phyloP scores from a whole-genome alignment of 2,329 filamentous ascomycete species.

The Aureobasidium namibiae region DNA sequence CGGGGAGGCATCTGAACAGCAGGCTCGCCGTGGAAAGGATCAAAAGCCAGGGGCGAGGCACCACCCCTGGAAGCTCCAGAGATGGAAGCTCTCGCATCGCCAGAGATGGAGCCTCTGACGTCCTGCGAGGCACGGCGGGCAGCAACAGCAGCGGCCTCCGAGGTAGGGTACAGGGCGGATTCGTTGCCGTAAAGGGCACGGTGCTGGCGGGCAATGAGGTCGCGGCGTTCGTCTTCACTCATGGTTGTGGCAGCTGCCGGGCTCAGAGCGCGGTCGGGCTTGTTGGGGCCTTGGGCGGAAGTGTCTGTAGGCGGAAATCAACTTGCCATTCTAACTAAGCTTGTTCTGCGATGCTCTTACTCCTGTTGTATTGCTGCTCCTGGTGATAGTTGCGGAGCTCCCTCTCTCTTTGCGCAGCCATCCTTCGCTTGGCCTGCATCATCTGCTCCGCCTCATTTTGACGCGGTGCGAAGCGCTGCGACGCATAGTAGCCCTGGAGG shows the following conservation, averaged over 20 bases:
- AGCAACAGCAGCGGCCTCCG: conserved; percentile 58
- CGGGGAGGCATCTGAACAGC: conserved; percentile 44
- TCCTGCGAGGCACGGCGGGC: conserved; percentile 56
- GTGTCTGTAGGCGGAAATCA: conserved; percentile 48
- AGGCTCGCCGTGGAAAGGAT: conserved; percentile 54
- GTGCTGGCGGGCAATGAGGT: conserved; percentile 91
- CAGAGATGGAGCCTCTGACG: conserved; percentile 48
- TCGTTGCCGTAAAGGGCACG: conserved; percentile 82
- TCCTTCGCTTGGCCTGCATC: conserved; percentile 97
- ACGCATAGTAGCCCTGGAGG: conserved; percentile 88
- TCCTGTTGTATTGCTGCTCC: conserved; percentile 99
- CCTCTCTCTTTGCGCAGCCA: conserved; percentile 97
- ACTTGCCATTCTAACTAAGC: conserved; percentile 19
- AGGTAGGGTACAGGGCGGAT: conserved; percentile 59
- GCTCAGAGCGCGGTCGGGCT: conserved; percentile 73
- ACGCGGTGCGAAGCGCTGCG: conserved; percentile 81
- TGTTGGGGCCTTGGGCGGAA: conserved; percentile 57
- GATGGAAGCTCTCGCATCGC: not conserved
- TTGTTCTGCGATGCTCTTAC: conserved; percentile 57
- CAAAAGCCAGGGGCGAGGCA: conserved; percentile 72
- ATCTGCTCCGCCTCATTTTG: conserved; percentile 94
- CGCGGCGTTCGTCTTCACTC: conserved; percentile 93
- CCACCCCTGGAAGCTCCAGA: conserved; percentile 51
- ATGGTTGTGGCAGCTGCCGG: conserved; percentile 62
- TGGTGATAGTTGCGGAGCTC: conserved; percentile 99